These are phyloP conservation scores for Thermoascus crustaceus DNA, from an alignment of 2,329 filamentous ascomycete species.

Conservation along the genomic window DNA sequence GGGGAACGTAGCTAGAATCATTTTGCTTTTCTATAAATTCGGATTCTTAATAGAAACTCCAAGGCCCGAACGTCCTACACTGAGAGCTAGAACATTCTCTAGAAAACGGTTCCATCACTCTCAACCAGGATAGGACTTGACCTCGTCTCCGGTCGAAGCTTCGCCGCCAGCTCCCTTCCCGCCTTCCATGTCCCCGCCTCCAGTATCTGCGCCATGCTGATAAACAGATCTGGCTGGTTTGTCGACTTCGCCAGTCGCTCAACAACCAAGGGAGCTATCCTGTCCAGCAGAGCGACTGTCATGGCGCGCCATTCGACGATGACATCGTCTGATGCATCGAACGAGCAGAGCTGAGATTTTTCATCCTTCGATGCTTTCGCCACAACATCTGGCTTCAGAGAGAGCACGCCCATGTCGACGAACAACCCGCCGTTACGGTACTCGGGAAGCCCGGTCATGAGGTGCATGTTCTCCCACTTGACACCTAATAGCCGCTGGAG, in stretches of 20 bases:
- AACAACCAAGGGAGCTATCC: constrained; percentile 45
- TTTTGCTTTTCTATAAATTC: too few species aligned
- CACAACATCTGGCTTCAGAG: constrained; percentile 40
- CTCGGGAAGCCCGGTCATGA: constrained; percentile 61
- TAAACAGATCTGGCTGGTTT: constrained; percentile 21
- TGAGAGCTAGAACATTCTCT: too few species aligned
- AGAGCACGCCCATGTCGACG: constrained; percentile 50
- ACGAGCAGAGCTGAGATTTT: constrained; percentile 35
- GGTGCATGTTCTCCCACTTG: constrained; percentile 45
- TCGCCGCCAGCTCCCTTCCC: constrained; percentile 30
- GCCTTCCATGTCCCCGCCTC: constrained; percentile 49
- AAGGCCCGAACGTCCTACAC: too few species aligned
- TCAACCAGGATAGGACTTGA: constrained; percentile 32
- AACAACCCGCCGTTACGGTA: constrained; percentile 79
- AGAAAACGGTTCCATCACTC: constrained; percentile 35
- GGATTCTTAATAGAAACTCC: too few species aligned
- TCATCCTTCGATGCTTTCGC: constrained; percentile 41
- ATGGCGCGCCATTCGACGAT: constrained; percentile 60
- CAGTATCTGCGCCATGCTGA: constrained; percentile 45
- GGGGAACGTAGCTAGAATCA: too few species aligned
- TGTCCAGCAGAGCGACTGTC: constrained; percentile 53
- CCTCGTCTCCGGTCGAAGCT: constrained; percentile 23
- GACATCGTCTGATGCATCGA: constrained; percentile 52
- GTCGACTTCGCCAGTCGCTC: constrained; percentile 19
- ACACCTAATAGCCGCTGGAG: constrained; percentile 47